Evolutionary conservation across 2,329 filamentous ascomycete species (phyloP).

Genomic region (Mariannaea elegans): DNA sequence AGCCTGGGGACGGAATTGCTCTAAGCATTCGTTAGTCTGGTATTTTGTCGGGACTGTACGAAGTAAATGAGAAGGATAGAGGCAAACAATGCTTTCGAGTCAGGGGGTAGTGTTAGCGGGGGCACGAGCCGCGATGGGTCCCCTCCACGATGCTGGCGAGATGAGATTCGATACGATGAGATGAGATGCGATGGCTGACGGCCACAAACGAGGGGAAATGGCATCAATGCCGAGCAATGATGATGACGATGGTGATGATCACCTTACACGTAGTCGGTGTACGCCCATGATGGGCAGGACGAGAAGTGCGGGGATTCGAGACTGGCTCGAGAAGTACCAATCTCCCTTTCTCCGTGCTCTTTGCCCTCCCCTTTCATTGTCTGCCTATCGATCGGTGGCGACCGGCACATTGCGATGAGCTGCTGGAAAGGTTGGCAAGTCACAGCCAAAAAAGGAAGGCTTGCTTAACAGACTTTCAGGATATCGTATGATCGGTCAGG

Average conservation of each 20-base stretch:
- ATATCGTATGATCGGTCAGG: conserved; percentile 41
- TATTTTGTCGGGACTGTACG: neutral
- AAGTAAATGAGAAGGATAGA: conserved; percentile 6
- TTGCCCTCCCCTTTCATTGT: conserved; percentile 3
- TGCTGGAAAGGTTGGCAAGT: conserved; percentile 8
- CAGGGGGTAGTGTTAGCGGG: conserved; percentile 22
- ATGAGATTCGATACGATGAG: conserved; percentile 34
- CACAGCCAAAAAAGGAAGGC: conserved; percentile 15
- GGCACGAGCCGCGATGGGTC: conserved; percentile 26
- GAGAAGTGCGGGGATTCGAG: conserved; percentile 2
- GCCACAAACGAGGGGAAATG: conserved; percentile 11
- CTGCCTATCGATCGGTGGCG: conserved; percentile 21
- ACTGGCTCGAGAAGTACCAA: neutral
- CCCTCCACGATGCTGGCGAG: conserved; percentile 31
- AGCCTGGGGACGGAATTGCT: neutral
- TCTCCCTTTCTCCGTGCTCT: conserved; percentile 7
- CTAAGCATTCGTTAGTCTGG: neutral
- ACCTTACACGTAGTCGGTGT: neutral
- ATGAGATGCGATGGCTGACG: conserved; percentile 33
- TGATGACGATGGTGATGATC: neutral
- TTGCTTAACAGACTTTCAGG: conserved; percentile 15
- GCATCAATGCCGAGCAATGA: conserved; percentile 12
- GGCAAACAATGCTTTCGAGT: conserved; percentile 19
- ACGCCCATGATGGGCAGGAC: neutral
- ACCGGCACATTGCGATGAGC: conserved; percentile 24